Evolutionary conservation across 805 yeast species (phyloP).

Genomic region (Suhomyces tanzawaensis): DNA sequence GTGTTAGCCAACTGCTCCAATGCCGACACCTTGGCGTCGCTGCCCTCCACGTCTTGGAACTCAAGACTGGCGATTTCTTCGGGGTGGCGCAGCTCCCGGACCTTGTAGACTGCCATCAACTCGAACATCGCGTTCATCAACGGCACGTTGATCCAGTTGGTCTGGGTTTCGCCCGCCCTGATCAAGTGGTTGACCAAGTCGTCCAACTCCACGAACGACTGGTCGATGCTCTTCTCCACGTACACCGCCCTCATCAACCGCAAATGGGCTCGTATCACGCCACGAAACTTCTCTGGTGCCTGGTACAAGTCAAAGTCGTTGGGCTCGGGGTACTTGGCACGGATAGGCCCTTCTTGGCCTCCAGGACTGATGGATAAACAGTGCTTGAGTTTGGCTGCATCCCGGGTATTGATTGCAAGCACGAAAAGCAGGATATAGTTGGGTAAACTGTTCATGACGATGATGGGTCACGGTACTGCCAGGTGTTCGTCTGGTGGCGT

Average conservation of each 20-base stretch:
- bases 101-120: slow-evolving; percentile 40
- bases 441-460: slow-evolving; percentile 1
- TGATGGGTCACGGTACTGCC: neutral
- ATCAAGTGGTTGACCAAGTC: slow-evolving; percentile 46
- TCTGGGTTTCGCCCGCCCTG: slow-evolving; percentile 51
- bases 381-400: slow-evolving; percentile 16
- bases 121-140: slow-evolving; percentile 41
- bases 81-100: slow-evolving; percentile 28
- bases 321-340: slow-evolving; percentile 35
- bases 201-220: slow-evolving; percentile 33
- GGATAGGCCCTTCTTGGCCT: slow-evolving; percentile 24
- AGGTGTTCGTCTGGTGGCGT: too few species aligned
- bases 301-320: slow-evolving; percentile 39
- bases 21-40: slow-evolving; percentile 21
- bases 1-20: slow-evolving; percentile 59
- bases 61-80: slow-evolving; percentile 15
- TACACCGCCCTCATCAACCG: slow-evolving; percentile 35
- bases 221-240: slow-evolving; percentile 29
- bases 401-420: slow-evolving; percentile 17
- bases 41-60: slow-evolving; percentile 17
- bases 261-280: slow-evolving; percentile 32
- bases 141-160: slow-evolving; percentile 51
- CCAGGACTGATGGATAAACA: slow-evolving; percentile 38
- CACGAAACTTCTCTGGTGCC: slow-evolving; percentile 37
- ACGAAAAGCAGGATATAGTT: slow-evolving; percentile 22